A percentile compares a stretch with the other conserved stretches of the same genome.
These are phyloP conservation scores for Lanmaoa rubissima DNA, from an alignment of 768 basidiomycete genomes.

Conservation along the genomic window DNA sequence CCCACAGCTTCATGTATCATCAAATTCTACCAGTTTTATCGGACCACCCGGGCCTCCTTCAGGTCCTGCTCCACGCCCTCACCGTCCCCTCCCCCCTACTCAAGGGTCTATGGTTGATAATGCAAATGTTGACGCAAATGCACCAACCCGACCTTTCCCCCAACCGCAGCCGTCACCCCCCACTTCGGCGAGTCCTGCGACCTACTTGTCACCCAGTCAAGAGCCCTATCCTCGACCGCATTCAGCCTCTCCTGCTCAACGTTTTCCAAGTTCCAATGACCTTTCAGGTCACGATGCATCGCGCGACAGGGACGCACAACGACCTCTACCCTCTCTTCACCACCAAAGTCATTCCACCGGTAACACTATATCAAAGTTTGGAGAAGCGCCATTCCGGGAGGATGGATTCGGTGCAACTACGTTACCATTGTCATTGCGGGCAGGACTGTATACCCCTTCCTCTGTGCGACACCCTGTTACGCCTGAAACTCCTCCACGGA, in stretches of 20 bases:
- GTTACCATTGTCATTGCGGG: slow-evolving; percentile 27
- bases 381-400: slow-evolving; percentile 30
- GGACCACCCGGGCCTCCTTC: slow-evolving; percentile 20
- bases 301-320: slow-evolving; percentile 32
- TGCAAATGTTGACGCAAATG: slow-evolving; percentile 16
- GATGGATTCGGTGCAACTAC: slow-evolving; percentile 26
- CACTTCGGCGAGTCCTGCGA: slow-evolving; percentile 15
- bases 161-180: slow-evolving; percentile 28
- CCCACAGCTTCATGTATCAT: slow-evolving; percentile 23
- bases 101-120: slow-evolving; percentile 22
- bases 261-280: slow-evolving; percentile 25
- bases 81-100: slow-evolving; percentile 32
- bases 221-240: slow-evolving; percentile 65
- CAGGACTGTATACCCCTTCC: slow-evolving; percentile 26
- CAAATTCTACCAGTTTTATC: slow-evolving; percentile 15
- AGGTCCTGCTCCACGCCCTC: slow-evolving; percentile 21
- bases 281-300: slow-evolving; percentile 12
- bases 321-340: slow-evolving; percentile 24
- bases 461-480: slow-evolving; percentile 32
- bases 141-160: slow-evolving; percentile 19
- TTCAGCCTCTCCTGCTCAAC: slow-evolving; percentile 47
- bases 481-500: slow-evolving; percentile 57
- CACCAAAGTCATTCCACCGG: slow-evolving; percentile 28
- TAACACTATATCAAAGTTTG: slow-evolving; percentile 31
- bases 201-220: slow-evolving; percentile 43